phyloP scores from a whole-genome alignment of 192 early-diverging fungal genomes.

The Haplosporangium gracile region DNA sequence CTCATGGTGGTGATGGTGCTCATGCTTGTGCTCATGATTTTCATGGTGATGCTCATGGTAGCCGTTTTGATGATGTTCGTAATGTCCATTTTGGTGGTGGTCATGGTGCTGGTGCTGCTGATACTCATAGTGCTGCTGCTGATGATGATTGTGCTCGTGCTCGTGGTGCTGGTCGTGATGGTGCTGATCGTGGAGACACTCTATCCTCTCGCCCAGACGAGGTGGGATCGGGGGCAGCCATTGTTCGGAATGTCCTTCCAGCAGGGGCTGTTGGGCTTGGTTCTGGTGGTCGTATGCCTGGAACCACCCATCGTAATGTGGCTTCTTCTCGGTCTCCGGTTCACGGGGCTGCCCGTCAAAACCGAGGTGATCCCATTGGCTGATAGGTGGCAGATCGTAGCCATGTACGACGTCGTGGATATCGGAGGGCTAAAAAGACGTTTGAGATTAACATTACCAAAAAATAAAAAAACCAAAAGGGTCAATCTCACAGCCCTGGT shows the following conservation, averaged over 20 bases:
- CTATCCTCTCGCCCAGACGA: slow-evolving; percentile 2
- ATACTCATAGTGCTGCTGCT: slow-evolving; percentile 19
- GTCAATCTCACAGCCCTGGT: background rate
- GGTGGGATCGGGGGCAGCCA: slow-evolving; percentile 31
- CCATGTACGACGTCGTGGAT: slow-evolving; percentile 43
- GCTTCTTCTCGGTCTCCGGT: slow-evolving; percentile 59
- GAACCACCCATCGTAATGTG: slow-evolving; percentile 66
- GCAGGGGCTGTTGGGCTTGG: slow-evolving; percentile 28
- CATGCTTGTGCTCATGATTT: background rate
- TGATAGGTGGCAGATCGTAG: slow-evolving; percentile 46
- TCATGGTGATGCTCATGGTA: slow-evolving; percentile 3
- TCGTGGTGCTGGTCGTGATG: slow-evolving; percentile 18
- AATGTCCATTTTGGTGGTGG: slow-evolving; percentile 14
- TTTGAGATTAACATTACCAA: background rate
- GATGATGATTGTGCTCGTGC: slow-evolving; percentile 14
- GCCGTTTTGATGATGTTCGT: slow-evolving; percentile 14
- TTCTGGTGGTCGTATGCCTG: slow-evolving; percentile 58
- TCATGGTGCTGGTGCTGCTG: slow-evolving; percentile 14
- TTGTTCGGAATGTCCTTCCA: background rate
- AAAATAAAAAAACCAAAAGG: background rate
- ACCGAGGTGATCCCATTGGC: slow-evolving; percentile 70
- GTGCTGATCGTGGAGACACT: slow-evolving; percentile 24
- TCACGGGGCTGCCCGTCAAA: slow-evolving; percentile 64
- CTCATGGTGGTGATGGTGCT: slow-evolving; percentile 5
- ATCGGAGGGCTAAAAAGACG: slow-evolving; percentile 30